Base-by-base conservation (phyloP, 805 yeast genomes). In the Spathaspora girioi region DNA sequence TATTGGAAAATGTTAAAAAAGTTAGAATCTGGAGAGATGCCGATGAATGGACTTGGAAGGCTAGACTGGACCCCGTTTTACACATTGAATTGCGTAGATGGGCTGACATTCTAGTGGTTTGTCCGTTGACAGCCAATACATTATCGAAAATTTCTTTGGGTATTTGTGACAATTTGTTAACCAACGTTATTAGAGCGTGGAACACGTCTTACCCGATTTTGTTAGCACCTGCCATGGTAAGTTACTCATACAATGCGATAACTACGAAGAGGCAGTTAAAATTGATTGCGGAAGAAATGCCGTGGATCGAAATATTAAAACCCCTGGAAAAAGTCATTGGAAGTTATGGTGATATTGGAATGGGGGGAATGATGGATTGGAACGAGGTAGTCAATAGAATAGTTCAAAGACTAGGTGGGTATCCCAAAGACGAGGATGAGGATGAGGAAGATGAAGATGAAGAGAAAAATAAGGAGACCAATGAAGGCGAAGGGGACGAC, bases 331-430 rank as follows among this genome's bases (percentile, higher is more conserved):
- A 93, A 68, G 96, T 93, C 5, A 83, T 87, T 63, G 90, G 96
- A 51, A 81, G 89, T 42, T 90, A 92, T 71, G 98, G 99, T 54
- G 98, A 93, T 60, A 91, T 94, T 51, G 98, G 98, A n/a, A 87
- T 94, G 90, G 98, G 99, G 46, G 98, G 99, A 50, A 94, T 94
- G 98, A 87, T 92, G 86, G 98, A 94, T 60, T 90, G 96, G 83
- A 87, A 89, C 65, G 97, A 92, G 66, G 86, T 94, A 59, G 97
- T 91, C 17, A 96, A 91, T 64, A 83, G 84, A 59, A 78, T 89
- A 46, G 96, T 88, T 18, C 76, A 84, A 68, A 86, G 85, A 63
- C 71, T 91, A 53, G 83, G 77, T 49, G 70, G 82, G 46, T 75
- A 73, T 54, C 78, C 78, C 1, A 81, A 77, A 23, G 81, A 71